Evolutionary conservation across 805 yeast genomes (phyloP).

Genomic region (Candida railenensis): DNA sequence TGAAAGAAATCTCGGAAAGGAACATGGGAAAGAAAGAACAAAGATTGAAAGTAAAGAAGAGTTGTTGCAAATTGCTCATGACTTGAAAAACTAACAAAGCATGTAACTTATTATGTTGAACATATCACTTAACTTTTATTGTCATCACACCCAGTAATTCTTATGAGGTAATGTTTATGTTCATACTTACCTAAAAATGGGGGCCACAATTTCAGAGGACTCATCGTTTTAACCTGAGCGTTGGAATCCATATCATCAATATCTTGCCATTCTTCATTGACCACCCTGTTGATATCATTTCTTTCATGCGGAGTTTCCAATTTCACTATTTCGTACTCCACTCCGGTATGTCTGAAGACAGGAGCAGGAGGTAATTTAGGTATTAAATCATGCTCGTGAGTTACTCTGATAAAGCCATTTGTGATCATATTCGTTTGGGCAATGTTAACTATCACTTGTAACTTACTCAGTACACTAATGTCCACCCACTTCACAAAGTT

Average conservation of each 20-base stretch:
- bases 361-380: slow-evolving; percentile 58
- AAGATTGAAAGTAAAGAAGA: slow-evolving; percentile 50
- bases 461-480: slow-evolving; percentile 47
- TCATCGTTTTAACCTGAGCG: slow-evolving; percentile 4
- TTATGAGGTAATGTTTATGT: slow-evolving; percentile 30
- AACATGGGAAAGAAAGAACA: slow-evolving; percentile 51
- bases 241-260: background rate
- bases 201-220: slow-evolving; percentile 19
- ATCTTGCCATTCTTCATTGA: background rate
- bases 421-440: slow-evolving; percentile 20
- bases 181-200: slow-evolving; percentile 24
- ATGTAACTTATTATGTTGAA: too few species aligned
- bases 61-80: slow-evolving; percentile 44
- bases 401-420: slow-evolving; percentile 52
- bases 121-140: background rate
- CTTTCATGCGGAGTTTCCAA: slow-evolving; percentile 36
- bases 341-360: slow-evolving; percentile 47
- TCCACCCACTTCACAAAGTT: slow-evolving; percentile 47
- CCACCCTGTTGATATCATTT: slow-evolving; percentile 14
- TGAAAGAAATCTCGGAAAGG: slow-evolving; percentile 52
- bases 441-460: slow-evolving; percentile 19
- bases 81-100: too few species aligned
- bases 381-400: slow-evolving; percentile 57
- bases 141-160: slow-evolving; percentile 29
- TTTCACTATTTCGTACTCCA: slow-evolving; percentile 46